Evolutionary conservation across 306 rosid genomes (phyloP), one percentile per base, ranked within the genome.

Genomic region (Potentilla sterilis): DNA sequence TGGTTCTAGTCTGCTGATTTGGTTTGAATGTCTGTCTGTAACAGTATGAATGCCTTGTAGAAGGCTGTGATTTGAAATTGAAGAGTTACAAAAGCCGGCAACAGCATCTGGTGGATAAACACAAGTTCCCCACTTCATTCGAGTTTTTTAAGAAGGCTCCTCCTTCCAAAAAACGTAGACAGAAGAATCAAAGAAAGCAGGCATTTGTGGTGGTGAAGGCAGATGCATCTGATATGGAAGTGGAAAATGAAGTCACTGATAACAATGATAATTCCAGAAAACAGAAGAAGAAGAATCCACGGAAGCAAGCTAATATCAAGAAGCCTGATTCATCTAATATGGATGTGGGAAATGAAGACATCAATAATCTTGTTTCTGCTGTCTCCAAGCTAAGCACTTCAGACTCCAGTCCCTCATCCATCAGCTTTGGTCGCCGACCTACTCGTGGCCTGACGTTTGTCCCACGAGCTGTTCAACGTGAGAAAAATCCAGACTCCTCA

Each of bases 31-130:
- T 35, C 46, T 34, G 2, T 66, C 34, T 82, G 68, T 59, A 70
- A 74, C 84, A 95, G 99, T 92, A 95, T 76, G 97, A 92, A 84
- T 92, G 97, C 88, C 85, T 95, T 52, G 90, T 95, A 77, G 96
- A 95, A 85, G 89, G 89, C 41, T 95, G 99, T 80, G 88, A 81
- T 77, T 85, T 92, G 87, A 95, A 95, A 87, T 88, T 95, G 83
- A 92, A 92, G 88, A 88, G 70, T 85, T 89, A 86, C 74, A 84
- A 86, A 78, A 81, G 93, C 44, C 86, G 99, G 80, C 93, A 89
- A 61, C 96, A 89, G 80, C 99, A 95, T 85, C 90, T 95, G 70
- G 86, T 90, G 75, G 99, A 95, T 88, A 95, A 89, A 87, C 99
- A 95, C 83, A 81, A 81, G 62, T 95, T 95, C 77, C 90, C 97